Conservation (phyloP, 306 rosid genomes). For the Quercus variabilis region DNA sequence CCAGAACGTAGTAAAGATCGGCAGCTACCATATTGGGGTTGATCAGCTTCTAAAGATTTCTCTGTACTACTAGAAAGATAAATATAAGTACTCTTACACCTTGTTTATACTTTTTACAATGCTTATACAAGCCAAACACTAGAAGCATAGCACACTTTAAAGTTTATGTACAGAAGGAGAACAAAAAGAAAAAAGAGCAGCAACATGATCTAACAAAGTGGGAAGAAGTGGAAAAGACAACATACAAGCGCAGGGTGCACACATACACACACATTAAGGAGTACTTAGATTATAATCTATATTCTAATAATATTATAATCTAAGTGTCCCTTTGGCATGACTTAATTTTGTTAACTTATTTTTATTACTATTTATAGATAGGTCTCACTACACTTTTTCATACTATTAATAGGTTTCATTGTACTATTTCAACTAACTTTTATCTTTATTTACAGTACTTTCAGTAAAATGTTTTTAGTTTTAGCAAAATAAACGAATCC, state of each 20-base stretch:
- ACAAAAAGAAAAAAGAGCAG: not conserved
- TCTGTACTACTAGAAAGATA: constrained; percentile 34
- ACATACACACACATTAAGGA: not conserved
- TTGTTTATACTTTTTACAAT: not conserved
- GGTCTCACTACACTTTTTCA: too few relatives aligned
- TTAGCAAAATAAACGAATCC: too few relatives aligned
- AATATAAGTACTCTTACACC: constrained; percentile 1
- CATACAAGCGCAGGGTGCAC: not conserved
- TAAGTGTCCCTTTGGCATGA: too few relatives aligned
- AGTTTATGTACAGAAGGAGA: not conserved
- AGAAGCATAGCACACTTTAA: not conserved
- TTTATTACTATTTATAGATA: too few relatives aligned
- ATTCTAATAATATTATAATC: not conserved
- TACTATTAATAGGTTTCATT: too few relatives aligned
- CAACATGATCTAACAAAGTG: not conserved
- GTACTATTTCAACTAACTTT: too few relatives aligned
- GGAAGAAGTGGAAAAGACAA: not conserved
- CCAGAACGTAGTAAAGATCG: constrained; percentile 84
- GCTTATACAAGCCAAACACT: not conserved
- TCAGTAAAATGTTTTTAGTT: too few relatives aligned
- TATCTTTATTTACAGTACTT: too few relatives aligned
- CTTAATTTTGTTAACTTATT: too few relatives aligned
- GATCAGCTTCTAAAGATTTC: constrained; percentile 55
- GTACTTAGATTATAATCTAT: not conserved
- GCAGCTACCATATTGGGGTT: constrained; percentile 65